Percentiles rank a stretch among this genome's conserved stretches.
Conservation (phyloP, 2,329 filamentous ascomycete genomes). For the Sphaerulina vaccinii region DNA sequence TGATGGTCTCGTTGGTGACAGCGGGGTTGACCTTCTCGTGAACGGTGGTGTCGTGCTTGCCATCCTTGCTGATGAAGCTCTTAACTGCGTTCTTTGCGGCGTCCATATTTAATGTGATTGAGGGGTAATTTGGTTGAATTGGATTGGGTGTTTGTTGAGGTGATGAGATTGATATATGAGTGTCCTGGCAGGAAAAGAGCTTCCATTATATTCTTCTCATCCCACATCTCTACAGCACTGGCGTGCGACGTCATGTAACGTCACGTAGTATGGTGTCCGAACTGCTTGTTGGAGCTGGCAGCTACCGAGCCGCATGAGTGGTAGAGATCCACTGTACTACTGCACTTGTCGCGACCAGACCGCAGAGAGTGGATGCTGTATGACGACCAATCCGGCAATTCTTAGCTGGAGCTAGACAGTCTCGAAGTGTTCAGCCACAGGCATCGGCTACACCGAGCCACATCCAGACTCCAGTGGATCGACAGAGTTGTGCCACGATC, state of each 20-base stretch:
- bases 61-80: conserved; percentile 59
- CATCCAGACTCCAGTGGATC: no score
- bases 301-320: conserved; percentile 1
- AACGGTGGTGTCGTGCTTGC: conserved; percentile 69
- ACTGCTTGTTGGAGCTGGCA: neutral
- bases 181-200: neutral
- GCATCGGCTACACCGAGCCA: neutral
- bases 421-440: conserved; percentile 2
- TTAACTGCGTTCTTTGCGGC: conserved; percentile 63
- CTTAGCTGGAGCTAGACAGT: neutral
- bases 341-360: conserved; percentile 3
- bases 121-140: neutral
- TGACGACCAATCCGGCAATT: neutral
- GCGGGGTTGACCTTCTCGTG: conserved; percentile 61
- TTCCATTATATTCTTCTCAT: conserved; percentile 2
- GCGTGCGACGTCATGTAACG: conserved; percentile 14
- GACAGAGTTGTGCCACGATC: no score
- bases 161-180: neutral
- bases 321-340: conserved; percentile 5
- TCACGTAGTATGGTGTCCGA: neutral
- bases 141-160: neutral
- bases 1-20: conserved; percentile 47
- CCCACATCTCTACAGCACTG: no score
- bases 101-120: conserved; percentile 53
- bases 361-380: neutral